phyloP scores from a whole-genome alignment of 805 yeast genomes.

The Kodamaea kakaduensis region DNA sequence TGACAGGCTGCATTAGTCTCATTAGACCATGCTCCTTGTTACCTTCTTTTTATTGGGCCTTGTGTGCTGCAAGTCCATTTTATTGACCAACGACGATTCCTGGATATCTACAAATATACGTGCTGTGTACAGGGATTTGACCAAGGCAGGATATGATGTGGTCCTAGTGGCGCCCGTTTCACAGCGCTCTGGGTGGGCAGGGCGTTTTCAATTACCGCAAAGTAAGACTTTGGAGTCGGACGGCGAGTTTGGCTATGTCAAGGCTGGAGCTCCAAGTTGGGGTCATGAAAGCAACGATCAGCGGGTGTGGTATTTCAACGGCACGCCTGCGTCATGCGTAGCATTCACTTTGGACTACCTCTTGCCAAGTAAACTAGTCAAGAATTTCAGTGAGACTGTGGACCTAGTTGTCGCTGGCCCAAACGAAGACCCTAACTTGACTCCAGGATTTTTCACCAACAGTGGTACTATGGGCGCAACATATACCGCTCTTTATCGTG shows the following conservation, averaged over 20 bases:
- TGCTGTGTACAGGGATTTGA: slow-evolving; percentile 48
- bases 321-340: slow-evolving; percentile 25
- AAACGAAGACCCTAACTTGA: slow-evolving; percentile 28
- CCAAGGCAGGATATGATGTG: slow-evolving; percentile 44
- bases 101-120: slow-evolving; percentile 56
- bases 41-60: slow-evolving; percentile 1
- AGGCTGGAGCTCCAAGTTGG: slow-evolving; percentile 50
- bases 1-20: no score
- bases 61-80: slow-evolving; percentile 31
- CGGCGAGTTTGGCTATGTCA: slow-evolving; percentile 46
- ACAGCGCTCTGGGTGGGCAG: slow-evolving; percentile 53
- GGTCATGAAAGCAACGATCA: slow-evolving; percentile 43
- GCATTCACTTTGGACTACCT: slow-evolving; percentile 26
- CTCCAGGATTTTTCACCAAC: slow-evolving; percentile 26
- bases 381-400: slow-evolving; percentile 15
- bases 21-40: background rate
- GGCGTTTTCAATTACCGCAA: slow-evolving; percentile 43
- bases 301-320: slow-evolving; percentile 28
- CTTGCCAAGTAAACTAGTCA: slow-evolving; percentile 16
- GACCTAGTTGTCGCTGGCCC: slow-evolving; percentile 28
- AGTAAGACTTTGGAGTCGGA: slow-evolving; percentile 35
- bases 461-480: slow-evolving; percentile 26
- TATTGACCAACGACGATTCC: slow-evolving; percentile 54
- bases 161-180: slow-evolving; percentile 48
- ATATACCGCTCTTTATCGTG: slow-evolving; percentile 24